Evolutionary conservation across 73 alveolate species (phyloP).

Genomic region (Tetrahymena thermophila): DNA sequence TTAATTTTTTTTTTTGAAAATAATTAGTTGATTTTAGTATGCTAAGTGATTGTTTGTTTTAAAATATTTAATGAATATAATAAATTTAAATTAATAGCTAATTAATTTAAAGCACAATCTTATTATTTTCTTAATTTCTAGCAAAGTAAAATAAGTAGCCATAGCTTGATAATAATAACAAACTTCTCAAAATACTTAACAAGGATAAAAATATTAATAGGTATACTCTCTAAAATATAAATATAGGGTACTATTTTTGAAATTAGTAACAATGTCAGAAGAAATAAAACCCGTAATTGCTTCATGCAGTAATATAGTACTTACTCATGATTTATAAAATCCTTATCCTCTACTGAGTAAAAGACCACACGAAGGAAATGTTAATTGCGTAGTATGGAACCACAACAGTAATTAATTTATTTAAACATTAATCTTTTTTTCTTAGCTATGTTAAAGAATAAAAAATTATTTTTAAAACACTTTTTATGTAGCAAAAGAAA

Average conservation of each 20-base stretch:
- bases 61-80: not conserved
- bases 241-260: not conserved
- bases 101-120: not conserved
- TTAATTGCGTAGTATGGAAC: conserved; percentile 45
- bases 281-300: not conserved
- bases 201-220: too few species aligned
- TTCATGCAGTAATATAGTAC: conserved; percentile 26
- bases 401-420: conserved; percentile 17
- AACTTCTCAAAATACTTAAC: not conserved
- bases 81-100: not conserved
- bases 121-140: too few species aligned
- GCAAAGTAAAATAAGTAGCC: not conserved
- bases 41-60: not conserved
- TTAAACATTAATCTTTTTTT: too few species aligned
- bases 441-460: too few species aligned
- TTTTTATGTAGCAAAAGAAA: too few species aligned
- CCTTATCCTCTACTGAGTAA: conserved; percentile 4
- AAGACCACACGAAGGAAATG: conserved; percentile 33
- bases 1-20: too few species aligned
- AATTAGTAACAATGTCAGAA: not conserved
- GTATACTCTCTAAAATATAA: not conserved
- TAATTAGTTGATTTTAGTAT: too few species aligned
- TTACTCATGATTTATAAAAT: conserved; percentile 36
- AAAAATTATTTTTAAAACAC: too few species aligned
- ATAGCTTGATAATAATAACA: too few species aligned